Conservation (phyloP, 2,329 filamentous ascomycete species). For the Chrysoporthe puriensis region DNA sequence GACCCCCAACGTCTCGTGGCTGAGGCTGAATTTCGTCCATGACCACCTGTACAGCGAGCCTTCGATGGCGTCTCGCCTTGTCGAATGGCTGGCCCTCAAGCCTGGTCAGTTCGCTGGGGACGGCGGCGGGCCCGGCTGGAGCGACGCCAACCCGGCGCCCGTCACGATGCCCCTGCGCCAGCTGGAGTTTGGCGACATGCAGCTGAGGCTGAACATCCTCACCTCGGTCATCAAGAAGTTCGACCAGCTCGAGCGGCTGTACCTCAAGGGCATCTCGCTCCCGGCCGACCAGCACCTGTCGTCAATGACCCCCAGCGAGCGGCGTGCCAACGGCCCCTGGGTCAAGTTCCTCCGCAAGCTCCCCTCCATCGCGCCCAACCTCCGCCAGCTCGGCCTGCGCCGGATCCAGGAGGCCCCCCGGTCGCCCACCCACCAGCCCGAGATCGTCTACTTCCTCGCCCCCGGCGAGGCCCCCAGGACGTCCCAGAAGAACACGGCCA, state of each 20-base stretch:
- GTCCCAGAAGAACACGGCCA: background rate
- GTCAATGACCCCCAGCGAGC: background rate
- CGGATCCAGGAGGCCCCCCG: background rate
- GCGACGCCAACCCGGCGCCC: conserved; percentile 18
- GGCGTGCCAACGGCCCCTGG: conserved; percentile 10
- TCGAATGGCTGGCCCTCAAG: conserved; percentile 44
- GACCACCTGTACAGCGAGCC: background rate
- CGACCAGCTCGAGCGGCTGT: background rate
- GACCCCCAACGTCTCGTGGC: conserved; percentile 49
- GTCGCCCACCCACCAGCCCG: background rate
- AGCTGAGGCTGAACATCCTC: background rate
- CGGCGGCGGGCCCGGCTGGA: background rate
- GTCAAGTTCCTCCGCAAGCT: conserved; percentile 16
- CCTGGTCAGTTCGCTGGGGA: background rate
- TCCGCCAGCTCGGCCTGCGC: conserved; percentile 4
- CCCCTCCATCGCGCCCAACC: background rate
- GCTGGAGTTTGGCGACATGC: conserved; percentile 16
- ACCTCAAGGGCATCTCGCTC: conserved; percentile 2
- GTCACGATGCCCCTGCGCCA: conserved; percentile 16
- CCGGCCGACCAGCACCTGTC: background rate
- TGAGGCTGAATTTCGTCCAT: conserved; percentile 55
- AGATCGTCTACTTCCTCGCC: background rate
- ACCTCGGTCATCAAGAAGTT: conserved; percentile 17
- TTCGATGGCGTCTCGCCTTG: conserved; percentile 35
- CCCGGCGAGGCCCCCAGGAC: background rate